These are phyloP conservation scores for Aspergillus niger DNA, from an alignment of 2,329 filamentous ascomycete genomes.

Conservation along the genomic window DNA sequence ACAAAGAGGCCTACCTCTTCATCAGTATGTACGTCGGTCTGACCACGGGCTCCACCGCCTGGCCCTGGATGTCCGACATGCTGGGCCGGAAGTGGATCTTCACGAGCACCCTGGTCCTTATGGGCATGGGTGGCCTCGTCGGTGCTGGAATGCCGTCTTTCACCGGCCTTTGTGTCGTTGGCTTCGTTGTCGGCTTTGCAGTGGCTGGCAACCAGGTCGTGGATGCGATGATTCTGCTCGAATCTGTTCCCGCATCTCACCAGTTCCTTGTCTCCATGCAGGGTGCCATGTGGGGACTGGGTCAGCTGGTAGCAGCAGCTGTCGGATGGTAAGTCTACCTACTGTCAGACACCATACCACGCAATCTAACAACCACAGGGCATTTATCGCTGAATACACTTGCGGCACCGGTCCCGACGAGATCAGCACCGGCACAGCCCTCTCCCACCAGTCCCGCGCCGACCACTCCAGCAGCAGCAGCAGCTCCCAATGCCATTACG, in stretches of 20 bases:
- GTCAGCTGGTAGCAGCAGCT: constrained; percentile 20
- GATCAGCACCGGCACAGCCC: constrained; percentile 16
- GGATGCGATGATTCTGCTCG: constrained; percentile 20
- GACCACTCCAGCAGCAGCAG: constrained; percentile 6
- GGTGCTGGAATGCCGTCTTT: constrained; percentile 26
- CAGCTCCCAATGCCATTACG: constrained; percentile 22
- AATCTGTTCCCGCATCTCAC: constrained; percentile 23
- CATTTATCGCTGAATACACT: constrained; percentile 23
- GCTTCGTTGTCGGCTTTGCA: constrained; percentile 23
- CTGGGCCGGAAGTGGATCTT: constrained; percentile 25
- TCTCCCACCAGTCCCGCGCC: constrained; percentile 8
- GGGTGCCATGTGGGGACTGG: constrained; percentile 22
- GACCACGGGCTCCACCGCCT: constrained; percentile 17
- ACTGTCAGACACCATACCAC: too few species aligned
- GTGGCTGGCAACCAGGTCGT: constrained; percentile 22
- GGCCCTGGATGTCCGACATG: constrained; percentile 24
- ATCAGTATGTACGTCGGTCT: constrained; percentile 20
- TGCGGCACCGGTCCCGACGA: constrained; percentile 26
- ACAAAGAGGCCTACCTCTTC: constrained; percentile 20
- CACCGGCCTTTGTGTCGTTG: constrained; percentile 28
- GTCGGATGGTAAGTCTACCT: constrained; percentile 20
- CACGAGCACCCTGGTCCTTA: constrained; percentile 22
- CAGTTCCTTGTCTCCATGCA: constrained; percentile 23
- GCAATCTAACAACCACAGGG: constrained; percentile 13
- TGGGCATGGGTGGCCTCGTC: constrained; percentile 23